Percentiles rank a stretch among this genome's conserved stretches.
phyloP scores from a whole-genome alignment of 2,329 filamentous ascomycete genomes.

The Xylariaceae sp. region DNA sequence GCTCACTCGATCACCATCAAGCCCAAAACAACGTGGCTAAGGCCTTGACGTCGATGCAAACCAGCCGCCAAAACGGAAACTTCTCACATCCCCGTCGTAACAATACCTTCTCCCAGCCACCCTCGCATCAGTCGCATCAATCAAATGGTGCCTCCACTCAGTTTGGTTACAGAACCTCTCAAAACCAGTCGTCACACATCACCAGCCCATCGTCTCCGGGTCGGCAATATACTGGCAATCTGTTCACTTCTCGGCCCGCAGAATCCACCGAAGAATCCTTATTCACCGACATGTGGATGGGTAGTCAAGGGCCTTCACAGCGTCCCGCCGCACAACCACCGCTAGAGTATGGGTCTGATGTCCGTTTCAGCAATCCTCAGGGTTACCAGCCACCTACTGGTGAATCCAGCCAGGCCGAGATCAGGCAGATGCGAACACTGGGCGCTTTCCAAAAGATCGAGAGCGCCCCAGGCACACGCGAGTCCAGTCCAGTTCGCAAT shows the following conservation, averaged over 20 bases:
- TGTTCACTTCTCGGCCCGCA: slow-evolving; percentile 19
- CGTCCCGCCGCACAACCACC: slow-evolving; percentile 36
- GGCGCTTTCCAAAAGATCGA: slow-evolving; percentile 51
- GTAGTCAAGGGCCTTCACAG: slow-evolving; percentile 17
- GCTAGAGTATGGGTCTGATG: slow-evolving; percentile 66
- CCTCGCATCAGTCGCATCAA: too few species aligned
- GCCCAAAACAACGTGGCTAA: slow-evolving; percentile 27
- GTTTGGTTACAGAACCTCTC: too few species aligned
- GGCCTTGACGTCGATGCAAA: slow-evolving; percentile 28
- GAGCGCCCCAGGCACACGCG: slow-evolving; percentile 57
- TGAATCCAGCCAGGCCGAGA: slow-evolving; percentile 55
- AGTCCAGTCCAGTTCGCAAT: slow-evolving; percentile 49
- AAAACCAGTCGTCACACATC: too few species aligned
- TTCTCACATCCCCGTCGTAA: too few species aligned
- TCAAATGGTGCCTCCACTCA: too few species aligned
- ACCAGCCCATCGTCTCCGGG: too few species aligned
- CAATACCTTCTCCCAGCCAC: too few species aligned
- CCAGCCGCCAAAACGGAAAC: slow-evolving; percentile 6
- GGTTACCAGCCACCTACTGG: slow-evolving; percentile 56
- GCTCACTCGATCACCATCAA: slow-evolving; percentile 18
- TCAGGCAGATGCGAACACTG: slow-evolving; percentile 52
- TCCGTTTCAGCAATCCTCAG: slow-evolving; percentile 55
- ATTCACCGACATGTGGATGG: slow-evolving; percentile 42
- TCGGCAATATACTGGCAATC: too few species aligned
- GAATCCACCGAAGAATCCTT: slow-evolving; percentile 23